Base-by-base conservation (phyloP, 306 rosid genomes). In the Pachyrhizus erosus region DNA sequence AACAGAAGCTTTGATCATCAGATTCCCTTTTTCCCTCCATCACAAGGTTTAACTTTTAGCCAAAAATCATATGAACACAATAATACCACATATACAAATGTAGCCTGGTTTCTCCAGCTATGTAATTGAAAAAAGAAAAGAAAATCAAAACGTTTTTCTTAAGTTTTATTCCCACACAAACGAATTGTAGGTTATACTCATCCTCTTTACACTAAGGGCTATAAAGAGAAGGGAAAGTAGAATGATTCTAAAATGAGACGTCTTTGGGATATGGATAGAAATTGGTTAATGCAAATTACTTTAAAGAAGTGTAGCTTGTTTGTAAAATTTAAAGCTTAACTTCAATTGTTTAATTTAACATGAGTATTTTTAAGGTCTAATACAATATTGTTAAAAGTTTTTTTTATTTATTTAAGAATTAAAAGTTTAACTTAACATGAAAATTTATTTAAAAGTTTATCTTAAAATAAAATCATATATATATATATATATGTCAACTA, bases 61-160 rank as follows among this genome's bases (percentile, higher is more conserved):
- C 64, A 58, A 58, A 89, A 85, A 83, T 71, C 54, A 43, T 62
- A 70, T 57, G 43, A 70, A 74, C 78, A 62, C 80, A 43, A n/a
- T 34, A 40, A 43, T 40, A 68, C 66, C 58, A 45, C 77, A n/a
- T 65, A 9, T 72, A 66, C 29, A 73, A 18, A 51, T 73, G 49
- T 26, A 60, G 24, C 54, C 57, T 65, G 49, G 51, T 68, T 40
- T 20, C 51, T 79, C 43, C 31, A 29, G 27, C 45, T 49, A 27
- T 60, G 7, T 9, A 26, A 27, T 26, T 5, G 39, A 10, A 12
- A 45, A 11, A 13, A 7, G 23, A 39, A 0, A 58, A 26, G 9
- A 40, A 37, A 31, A 51, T 46, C 51, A 46, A 60, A n/a, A n/a
- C n/a, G n/a, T n/a, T n/a, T n/a, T n/a, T 42, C 49, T 24, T 12